Conservation (phyloP, 2,329 filamentous ascomycete species). For the Biscogniauxia sp. region DNA sequence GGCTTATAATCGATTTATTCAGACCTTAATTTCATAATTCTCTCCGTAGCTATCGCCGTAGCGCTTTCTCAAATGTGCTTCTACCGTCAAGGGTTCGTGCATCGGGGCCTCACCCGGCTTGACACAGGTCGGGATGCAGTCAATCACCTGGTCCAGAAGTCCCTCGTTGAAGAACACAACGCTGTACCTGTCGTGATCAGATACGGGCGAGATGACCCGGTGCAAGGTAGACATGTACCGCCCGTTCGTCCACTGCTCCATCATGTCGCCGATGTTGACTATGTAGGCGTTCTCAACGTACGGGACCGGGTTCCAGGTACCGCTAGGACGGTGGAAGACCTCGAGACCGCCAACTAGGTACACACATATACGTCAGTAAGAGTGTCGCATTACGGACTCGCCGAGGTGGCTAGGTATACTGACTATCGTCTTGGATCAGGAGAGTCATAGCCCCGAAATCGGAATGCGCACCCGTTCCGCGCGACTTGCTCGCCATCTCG, state of each 20-base stretch:
- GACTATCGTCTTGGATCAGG: constrained; percentile 23
- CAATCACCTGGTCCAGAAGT: constrained; percentile 32
- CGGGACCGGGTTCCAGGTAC: constrained; percentile 18
- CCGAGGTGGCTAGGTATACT: constrained; percentile 5
- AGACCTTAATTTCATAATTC: neutral
- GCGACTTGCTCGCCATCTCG: constrained; percentile 13
- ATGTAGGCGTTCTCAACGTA: constrained; percentile 22
- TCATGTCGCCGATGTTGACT: constrained; percentile 31
- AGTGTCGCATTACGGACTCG: neutral
- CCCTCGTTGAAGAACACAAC: constrained; percentile 35
- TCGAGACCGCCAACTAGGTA: constrained; percentile 24
- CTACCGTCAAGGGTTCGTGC: constrained; percentile 33
- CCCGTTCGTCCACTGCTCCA: constrained; percentile 30
- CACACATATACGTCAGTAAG: constrained; percentile 1
- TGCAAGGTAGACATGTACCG: constrained; percentile 32
- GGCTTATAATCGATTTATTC: too few species aligned
- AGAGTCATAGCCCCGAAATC: constrained; percentile 29
- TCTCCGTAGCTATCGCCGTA: constrained; percentile 15
- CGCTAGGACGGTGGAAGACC: constrained; percentile 18
- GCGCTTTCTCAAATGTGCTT: constrained; percentile 29
- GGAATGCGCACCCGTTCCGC: constrained; percentile 20
- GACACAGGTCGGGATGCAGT: constrained; percentile 36
- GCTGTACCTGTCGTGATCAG: constrained; percentile 27
- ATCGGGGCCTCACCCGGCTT: constrained; percentile 29
- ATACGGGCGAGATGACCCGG: constrained; percentile 28